A percentile compares a stretch with the other conserved stretches of the same genome.
These are phyloP conservation scores for Brettanomyces naardenensis DNA, from an alignment of 805 yeast species.

Conservation along the genomic window DNA sequence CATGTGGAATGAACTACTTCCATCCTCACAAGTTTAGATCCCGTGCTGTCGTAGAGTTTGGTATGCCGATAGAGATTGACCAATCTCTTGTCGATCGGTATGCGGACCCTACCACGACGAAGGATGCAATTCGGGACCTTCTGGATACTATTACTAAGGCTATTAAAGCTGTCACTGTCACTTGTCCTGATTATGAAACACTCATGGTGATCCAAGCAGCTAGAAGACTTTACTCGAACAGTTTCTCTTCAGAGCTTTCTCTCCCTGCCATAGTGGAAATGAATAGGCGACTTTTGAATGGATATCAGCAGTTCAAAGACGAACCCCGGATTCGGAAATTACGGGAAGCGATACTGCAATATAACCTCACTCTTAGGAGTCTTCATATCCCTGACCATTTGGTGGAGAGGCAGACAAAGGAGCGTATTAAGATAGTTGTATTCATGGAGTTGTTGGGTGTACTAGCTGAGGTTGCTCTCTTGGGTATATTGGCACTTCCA, in stretches of 20 bases:
- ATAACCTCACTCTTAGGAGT: slow-evolving; percentile 51
- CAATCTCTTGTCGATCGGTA: slow-evolving; percentile 58
- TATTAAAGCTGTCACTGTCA: slow-evolving; percentile 76
- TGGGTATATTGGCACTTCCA: slow-evolving; percentile 67
- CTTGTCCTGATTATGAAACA: slow-evolving; percentile 84
- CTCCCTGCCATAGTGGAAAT: slow-evolving; percentile 81
- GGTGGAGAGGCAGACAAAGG: slow-evolving; percentile 36
- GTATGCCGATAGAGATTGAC: slow-evolving; percentile 70
- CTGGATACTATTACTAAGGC: slow-evolving; percentile 67
- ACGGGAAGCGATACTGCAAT: slow-evolving; percentile 54
- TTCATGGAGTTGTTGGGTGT: slow-evolving; percentile 19
- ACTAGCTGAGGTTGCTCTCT: slow-evolving; percentile 40
- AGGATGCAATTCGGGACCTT: slow-evolving; percentile 66
- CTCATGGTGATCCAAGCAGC: slow-evolving; percentile 87
- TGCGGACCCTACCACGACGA: slow-evolving; percentile 45
- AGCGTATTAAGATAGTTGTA: slow-evolving; percentile 17
- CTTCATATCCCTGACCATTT: slow-evolving; percentile 49
- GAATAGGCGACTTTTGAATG: slow-evolving; percentile 79
- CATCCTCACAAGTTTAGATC: slow-evolving; percentile 94
- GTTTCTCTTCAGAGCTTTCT: slow-evolving; percentile 63
- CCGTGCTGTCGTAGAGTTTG: slow-evolving; percentile 92
- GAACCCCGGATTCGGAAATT: slow-evolving; percentile 59
- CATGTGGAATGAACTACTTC: slow-evolving; percentile 96
- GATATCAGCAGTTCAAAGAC: slow-evolving; percentile 66
- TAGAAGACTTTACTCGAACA: slow-evolving; percentile 77